Conservation (phyloP, 805 yeast genomes). For the Myxozyma kluyveri region DNA sequence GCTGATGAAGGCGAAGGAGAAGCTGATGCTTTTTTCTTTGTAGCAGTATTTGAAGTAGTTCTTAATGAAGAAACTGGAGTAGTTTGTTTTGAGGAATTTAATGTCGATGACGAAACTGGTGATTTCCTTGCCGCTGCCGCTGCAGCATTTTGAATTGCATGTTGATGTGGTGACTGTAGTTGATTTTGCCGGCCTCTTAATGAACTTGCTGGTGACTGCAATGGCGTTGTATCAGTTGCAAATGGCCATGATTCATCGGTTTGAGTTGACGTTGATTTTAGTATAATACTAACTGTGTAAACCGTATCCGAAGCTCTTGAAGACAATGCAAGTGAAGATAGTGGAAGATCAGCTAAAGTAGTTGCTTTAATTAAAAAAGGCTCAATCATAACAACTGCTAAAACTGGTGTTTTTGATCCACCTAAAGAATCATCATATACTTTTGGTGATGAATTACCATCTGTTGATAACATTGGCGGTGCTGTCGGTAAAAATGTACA, state of each 20-base stretch:
- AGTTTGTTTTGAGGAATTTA: background rate
- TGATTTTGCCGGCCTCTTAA: background rate
- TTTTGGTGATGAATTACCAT: background rate
- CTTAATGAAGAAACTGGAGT: background rate
- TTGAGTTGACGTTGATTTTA: conserved; percentile 9
- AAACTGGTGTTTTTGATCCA: background rate
- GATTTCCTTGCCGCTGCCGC: background rate
- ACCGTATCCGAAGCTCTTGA: background rate
- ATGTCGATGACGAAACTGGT: background rate
- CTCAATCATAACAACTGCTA: conserved; percentile 19
- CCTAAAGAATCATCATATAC: background rate
- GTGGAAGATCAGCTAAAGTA: conserved; percentile 15
- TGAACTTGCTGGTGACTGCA: background rate
- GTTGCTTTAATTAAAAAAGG: conserved; percentile 25
- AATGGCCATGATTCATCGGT: conserved; percentile 24
- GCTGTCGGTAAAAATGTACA: conserved; percentile 14
- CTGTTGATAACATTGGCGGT: background rate
- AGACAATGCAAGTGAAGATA: conserved; percentile 3
- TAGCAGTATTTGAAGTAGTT: background rate
- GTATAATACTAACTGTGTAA: conserved; percentile 3
- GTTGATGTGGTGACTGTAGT: too few species aligned
- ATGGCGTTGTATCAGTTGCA: conserved; percentile 8
- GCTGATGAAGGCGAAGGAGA: background rate
- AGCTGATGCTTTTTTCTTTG: background rate
- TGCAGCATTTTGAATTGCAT: too few species aligned